Base-by-base conservation (phyloP, 2,329 filamentous ascomycete genomes). In the Neonectria coccinea region DNA sequence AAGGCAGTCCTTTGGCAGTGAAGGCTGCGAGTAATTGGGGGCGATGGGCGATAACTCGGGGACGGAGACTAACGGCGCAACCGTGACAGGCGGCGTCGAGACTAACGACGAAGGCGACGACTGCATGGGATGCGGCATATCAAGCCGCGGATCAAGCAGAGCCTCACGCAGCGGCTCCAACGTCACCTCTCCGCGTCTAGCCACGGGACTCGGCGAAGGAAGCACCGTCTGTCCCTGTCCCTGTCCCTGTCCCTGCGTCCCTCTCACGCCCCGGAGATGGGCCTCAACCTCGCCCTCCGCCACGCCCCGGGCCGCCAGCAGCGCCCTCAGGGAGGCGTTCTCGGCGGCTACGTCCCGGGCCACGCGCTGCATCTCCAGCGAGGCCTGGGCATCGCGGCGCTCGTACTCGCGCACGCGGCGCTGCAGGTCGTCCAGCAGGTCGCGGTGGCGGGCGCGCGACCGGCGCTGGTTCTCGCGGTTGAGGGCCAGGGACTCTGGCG, bases 391-490 rank as follows among this genome's bases (percentile, higher is more conserved):
- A 27, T 80, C 83, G 2, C 73, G 76, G 8, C 70, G 70, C 71
- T 84, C 81, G 66, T 80, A 81, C 29, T 80, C 79, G n/a, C 73
- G 75, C 9, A 85, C 61, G 6, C 78, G 76, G 10, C 64, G 70
- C 67, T 83, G 82, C 20, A 86, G 75, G 5, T 78, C 75, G 9
- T 79, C 77, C n/a, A 85, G 67, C 31, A 81, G 78, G 61, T 83
- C 81, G 44, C 78, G 79, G 11, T 78, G 79, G 20, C 83, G 80
- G 12, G 79, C 81, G 25, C 84, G 79, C 12, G 79, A 82, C 5
- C 79, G 80, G 39, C 83, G 80, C 72, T 85, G 83, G 69, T 82
- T 84, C 57, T 83, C 78, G 47, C 81, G 79, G 64, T 74, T 74
- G 53, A 74, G 70, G 14, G 70, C 69, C 48, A 74, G 69, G 16